Conservation (phyloP, 1,284 basidiomycete genomes). For the Wolfiporia cocos region DNA sequence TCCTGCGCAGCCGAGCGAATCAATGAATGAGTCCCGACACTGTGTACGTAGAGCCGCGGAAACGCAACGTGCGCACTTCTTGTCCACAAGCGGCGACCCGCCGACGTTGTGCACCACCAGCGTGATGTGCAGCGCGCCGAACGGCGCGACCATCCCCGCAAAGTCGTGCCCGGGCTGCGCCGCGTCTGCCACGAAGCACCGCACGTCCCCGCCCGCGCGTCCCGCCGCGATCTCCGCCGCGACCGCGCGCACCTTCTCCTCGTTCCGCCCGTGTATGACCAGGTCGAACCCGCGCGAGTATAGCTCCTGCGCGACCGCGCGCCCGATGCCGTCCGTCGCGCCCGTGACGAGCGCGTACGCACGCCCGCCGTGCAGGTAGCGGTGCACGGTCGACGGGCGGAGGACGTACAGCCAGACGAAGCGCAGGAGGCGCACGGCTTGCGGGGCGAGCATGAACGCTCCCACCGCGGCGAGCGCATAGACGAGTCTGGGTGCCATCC, state of each 20-base stretch:
- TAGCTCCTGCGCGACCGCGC: constrained; percentile 20
- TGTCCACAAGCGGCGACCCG: constrained; percentile 2
- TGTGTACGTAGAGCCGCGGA: too few species aligned
- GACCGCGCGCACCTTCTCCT: constrained; percentile 21
- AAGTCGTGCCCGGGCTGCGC: constrained; percentile 2
- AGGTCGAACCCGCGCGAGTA: constrained; percentile 24
- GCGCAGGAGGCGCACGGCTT: constrained; percentile 12
- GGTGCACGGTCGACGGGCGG: constrained; percentile 15
- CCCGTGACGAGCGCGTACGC: constrained; percentile 25
- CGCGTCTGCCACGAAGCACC: constrained; percentile 20
- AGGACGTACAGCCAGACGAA: constrained; percentile 23
- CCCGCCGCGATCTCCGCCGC: constrained; percentile 16
- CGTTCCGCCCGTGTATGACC: constrained; percentile 24
- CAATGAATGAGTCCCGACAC: too few species aligned
- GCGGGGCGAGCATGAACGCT: too few species aligned
- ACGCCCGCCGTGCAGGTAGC: constrained; percentile 19
- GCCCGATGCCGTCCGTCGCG: constrained; percentile 27
- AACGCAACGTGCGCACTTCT: constrained; percentile 10
- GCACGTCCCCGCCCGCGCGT: constrained; percentile 14
- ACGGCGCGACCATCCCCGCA: constrained; percentile 2
- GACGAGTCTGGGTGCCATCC: too few species aligned
- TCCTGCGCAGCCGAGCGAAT: constrained; percentile 6
- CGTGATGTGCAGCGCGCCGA: constrained; percentile 6
- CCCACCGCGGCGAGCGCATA: too few species aligned
- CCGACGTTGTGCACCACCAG: constrained; percentile 7